Evolutionary conservation across 208 protist species (phyloP).

Genomic region (Acanthamoeba comandoni): DNA sequence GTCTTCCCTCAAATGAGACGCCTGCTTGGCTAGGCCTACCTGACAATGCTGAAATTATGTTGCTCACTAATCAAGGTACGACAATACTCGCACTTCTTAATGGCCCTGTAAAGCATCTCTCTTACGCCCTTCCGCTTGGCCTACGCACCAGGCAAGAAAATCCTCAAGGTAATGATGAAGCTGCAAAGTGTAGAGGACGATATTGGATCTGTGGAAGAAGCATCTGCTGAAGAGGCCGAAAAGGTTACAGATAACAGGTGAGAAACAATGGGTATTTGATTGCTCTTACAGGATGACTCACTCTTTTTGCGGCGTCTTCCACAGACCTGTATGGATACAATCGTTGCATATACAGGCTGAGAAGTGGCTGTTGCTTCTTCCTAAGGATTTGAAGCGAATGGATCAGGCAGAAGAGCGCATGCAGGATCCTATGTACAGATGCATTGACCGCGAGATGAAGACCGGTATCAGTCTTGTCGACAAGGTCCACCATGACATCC

Average conservation of each 20-base stretch:
- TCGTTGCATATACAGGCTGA: conserved; percentile 41
- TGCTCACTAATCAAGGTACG: conserved; percentile 66
- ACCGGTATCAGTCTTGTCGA: conserved; percentile 86
- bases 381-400: conserved; percentile 70
- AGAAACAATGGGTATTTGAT: background rate
- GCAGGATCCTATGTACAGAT: conserved; percentile 91
- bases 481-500: conserved; percentile 90
- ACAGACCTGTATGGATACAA: conserved; percentile 70
- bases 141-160: background rate
- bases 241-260: conserved; percentile 11
- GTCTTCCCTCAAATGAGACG: conserved; percentile 81
- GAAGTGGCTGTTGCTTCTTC: conserved; percentile 82
- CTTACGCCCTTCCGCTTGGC: too few relatives aligned
- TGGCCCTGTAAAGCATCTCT: too few relatives aligned
- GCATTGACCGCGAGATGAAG: conserved; percentile 92
- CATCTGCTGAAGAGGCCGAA: background rate
- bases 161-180: conserved; percentile 64
- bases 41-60: conserved; percentile 91
- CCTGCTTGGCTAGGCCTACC: conserved; percentile 95
- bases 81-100: conserved; percentile 14
- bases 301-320: background rate
- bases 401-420: conserved; percentile 48
- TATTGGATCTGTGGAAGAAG: background rate
- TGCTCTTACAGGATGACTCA: background rate
- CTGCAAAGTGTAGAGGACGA: conserved; percentile 77